These are phyloP conservation scores for Beauveria asiatica DNA, from an alignment of 2,329 filamentous ascomycete genomes.

Conservation along the genomic window DNA sequence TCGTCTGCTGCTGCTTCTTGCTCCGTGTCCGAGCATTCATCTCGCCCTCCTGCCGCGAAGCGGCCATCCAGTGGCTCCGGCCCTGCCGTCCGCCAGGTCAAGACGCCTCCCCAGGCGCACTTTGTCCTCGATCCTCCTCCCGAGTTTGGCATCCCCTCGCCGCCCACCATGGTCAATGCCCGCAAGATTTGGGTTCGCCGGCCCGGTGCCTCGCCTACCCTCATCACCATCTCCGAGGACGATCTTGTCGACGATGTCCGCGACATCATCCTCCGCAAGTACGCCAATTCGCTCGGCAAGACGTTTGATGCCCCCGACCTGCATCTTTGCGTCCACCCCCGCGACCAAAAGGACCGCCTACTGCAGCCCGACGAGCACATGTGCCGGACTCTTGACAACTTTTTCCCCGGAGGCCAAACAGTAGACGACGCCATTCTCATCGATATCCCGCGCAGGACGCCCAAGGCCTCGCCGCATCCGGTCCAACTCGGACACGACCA, in stretches of 20 bases:
- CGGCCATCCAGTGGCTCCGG: conserved; percentile 20
- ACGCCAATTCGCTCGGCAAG: conserved; percentile 82
- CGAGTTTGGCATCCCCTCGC: conserved; percentile 26
- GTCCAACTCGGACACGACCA: background rate
- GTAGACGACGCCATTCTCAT: conserved; percentile 88
- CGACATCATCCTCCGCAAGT: conserved; percentile 87
- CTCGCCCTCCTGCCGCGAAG: background rate
- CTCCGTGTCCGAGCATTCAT: background rate
- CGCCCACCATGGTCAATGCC: conserved; percentile 42
- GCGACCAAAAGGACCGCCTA: conserved; percentile 60
- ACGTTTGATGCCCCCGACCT: conserved; percentile 89
- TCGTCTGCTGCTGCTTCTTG: background rate
- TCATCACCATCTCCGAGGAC: conserved; percentile 77
- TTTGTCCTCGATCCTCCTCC: conserved; percentile 14
- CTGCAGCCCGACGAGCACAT: conserved; percentile 84
- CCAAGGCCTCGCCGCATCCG: conserved; percentile 65
- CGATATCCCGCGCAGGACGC: conserved; percentile 74
- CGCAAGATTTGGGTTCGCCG: conserved; percentile 95
- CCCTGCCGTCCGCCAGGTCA: conserved; percentile 15
- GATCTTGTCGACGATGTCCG: conserved; percentile 92
- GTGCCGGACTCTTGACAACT: conserved; percentile 65
- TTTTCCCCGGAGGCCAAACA: conserved; percentile 78
- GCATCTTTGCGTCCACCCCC: conserved; percentile 65
- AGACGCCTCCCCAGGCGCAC: conserved; percentile 11
- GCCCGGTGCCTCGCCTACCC: conserved; percentile 74